phyloP scores from a whole-genome alignment of 441 rosid species.

The Eutrema salsugineum region DNA sequence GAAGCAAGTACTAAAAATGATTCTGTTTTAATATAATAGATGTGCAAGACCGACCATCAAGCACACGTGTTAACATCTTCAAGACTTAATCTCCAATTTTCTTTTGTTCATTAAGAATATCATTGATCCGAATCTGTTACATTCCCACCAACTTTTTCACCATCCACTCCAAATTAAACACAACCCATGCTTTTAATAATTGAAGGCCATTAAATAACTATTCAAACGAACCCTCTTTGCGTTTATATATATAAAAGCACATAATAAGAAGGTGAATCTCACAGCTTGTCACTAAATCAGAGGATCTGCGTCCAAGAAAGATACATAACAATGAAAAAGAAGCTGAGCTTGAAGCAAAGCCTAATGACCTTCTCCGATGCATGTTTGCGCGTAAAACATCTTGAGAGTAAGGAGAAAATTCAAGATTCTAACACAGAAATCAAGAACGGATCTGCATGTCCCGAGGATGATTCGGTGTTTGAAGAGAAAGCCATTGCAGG shows the following conservation, averaged over 20 bases:
- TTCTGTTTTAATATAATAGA: too few relatives aligned
- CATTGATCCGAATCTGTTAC: constrained; percentile 28
- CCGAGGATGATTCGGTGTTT: not conserved
- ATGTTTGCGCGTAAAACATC: constrained; percentile 13
- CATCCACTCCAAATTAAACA: constrained; percentile 35
- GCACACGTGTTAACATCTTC: constrained; percentile 15
- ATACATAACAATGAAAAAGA: constrained; percentile 16
- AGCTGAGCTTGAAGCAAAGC: constrained; percentile 15
- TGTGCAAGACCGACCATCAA: constrained; percentile 5
- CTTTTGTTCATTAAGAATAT: constrained; percentile 17
- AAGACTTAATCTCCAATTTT: constrained; percentile 14
- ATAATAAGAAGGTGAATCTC: constrained; percentile 5
- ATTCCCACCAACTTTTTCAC: constrained; percentile 30
- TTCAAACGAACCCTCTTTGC: constrained; percentile 3
- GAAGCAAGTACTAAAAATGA: too few relatives aligned
- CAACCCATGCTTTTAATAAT: constrained; percentile 21
- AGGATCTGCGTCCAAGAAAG: not conserved
- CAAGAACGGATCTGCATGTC: not conserved
- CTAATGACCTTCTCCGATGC: constrained; percentile 7
- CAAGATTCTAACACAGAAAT: not conserved
- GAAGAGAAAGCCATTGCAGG: not conserved
- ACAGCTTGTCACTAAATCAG: not conserved
- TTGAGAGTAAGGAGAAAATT: not conserved
- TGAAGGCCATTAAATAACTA: not conserved
- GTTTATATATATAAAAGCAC: constrained; percentile 1